Evolutionary conservation across 2,329 filamentous ascomycete species (phyloP).

Genomic region (Cercospora sojina): DNA sequence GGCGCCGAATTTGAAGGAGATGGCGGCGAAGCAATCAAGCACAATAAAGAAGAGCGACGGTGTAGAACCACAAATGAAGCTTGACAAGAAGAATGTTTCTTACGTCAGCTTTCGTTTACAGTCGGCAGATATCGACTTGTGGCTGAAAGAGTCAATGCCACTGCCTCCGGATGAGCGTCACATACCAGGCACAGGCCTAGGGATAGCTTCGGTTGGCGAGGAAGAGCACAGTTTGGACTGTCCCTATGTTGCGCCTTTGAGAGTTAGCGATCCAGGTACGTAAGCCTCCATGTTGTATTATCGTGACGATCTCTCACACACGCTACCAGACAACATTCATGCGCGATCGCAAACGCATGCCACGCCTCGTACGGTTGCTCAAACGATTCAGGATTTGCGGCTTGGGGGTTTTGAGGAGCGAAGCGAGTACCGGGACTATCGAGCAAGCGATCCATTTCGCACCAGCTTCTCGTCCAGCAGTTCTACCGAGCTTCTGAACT

Average conservation of each 20-base stretch:
- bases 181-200: background rate
- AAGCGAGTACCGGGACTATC: background rate
- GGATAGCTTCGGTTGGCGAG: background rate
- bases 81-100: background rate
- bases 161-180: background rate
- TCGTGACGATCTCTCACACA: background rate
- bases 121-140: slow-evolving; percentile 4
- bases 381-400: background rate
- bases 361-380: background rate
- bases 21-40: background rate
- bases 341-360: background rate
- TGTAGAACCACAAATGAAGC: background rate
- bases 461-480: background rate
- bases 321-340: background rate
- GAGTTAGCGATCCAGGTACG: background rate
- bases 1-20: background rate
- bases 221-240: background rate
- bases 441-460: slow-evolving; percentile 1
- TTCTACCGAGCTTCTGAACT: slow-evolving; percentile 1
- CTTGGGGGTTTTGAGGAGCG: background rate
- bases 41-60: background rate
- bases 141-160: slow-evolving; percentile 12
- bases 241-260: background rate
- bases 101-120: slow-evolving; percentile 4
- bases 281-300: background rate